These are phyloP conservation scores for Blastobotrys terrestris DNA, from an alignment of 805 yeast genomes.

Conservation along the genomic window DNA sequence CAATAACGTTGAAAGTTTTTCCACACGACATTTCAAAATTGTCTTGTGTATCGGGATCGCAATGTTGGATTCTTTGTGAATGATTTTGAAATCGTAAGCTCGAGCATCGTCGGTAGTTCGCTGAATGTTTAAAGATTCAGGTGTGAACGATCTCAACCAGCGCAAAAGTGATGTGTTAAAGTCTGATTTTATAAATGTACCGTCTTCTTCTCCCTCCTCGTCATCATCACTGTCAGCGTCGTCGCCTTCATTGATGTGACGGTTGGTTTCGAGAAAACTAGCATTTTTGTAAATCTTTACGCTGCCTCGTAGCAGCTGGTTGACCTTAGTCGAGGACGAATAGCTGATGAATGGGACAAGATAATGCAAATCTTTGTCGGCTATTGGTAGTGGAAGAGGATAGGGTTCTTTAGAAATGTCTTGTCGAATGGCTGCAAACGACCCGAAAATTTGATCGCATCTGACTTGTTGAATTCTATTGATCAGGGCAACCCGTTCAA, in stretches of 20 bases:
- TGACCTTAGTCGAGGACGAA: slow-evolving; percentile 6
- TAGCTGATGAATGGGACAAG: slow-evolving; percentile 41
- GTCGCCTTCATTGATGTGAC: background rate
- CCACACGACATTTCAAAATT: background rate
- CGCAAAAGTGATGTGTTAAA: slow-evolving; percentile 1
- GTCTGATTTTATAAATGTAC: slow-evolving; percentile 2
- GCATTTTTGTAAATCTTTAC: background rate
- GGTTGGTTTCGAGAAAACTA: background rate
- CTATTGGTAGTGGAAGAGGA: slow-evolving; percentile 40
- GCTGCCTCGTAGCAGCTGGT: slow-evolving; percentile 1
- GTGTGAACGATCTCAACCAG: background rate
- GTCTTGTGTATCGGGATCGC: background rate
- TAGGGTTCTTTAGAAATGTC: slow-evolving; percentile 56
- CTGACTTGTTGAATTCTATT: slow-evolving; percentile 56
- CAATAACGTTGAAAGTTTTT: background rate
- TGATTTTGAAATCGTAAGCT: background rate
- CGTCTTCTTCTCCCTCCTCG: slow-evolving; percentile 5
- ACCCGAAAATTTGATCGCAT: slow-evolving; percentile 58
- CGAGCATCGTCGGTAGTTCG: background rate
- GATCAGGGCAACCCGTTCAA: slow-evolving; percentile 46
- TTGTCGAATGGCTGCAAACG: slow-evolving; percentile 62
- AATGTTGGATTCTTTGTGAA: background rate
- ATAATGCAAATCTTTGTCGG: slow-evolving; percentile 47
- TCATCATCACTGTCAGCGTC: slow-evolving; percentile 4
- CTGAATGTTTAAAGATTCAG: background rate